phyloP scores from a whole-genome alignment of 148 eudicot species.

The Rhododendron ovatum region DNA sequence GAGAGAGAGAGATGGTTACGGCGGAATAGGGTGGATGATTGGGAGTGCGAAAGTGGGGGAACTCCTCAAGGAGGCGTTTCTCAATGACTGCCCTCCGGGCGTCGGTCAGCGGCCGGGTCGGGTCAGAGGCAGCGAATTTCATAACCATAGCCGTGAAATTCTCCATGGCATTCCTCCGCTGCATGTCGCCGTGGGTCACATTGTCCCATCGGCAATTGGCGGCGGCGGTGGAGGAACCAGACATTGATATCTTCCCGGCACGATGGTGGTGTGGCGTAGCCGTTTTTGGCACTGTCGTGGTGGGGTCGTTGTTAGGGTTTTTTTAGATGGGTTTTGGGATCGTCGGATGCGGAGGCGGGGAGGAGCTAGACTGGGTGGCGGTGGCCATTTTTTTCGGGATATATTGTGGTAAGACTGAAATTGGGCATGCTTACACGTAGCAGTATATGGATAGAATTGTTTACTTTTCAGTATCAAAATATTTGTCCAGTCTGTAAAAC shows the following conservation, averaged over 20 bases:
- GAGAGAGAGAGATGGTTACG: slow-evolving; percentile 20
- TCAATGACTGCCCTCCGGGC: slow-evolving; percentile 17
- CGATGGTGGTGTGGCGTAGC: background rate
- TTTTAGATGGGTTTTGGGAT: background rate
- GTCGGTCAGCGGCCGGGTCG: slow-evolving; percentile 12
- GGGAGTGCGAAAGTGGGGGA: slow-evolving; percentile 30
- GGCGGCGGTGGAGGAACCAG: background rate
- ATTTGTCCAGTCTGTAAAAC: too few species aligned
- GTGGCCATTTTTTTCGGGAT: background rate
- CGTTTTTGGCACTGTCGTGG: background rate
- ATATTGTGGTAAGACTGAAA: background rate
- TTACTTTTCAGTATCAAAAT: too few species aligned
- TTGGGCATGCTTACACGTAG: background rate
- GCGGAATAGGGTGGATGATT: slow-evolving; percentile 40
- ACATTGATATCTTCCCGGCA: background rate
- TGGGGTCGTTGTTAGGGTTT: background rate
- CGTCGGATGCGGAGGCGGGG: background rate
- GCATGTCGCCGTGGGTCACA: background rate
- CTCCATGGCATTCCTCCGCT: slow-evolving; percentile 18
- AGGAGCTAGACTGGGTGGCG: background rate
- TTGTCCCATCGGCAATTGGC: background rate
- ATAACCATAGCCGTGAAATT: slow-evolving; percentile 21
- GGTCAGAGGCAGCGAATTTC: slow-evolving; percentile 21
- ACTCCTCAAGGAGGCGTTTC: slow-evolving; percentile 12
- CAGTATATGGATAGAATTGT: background rate